phyloP scores from a whole-genome alignment of 1,139 yeast genomes.

The Yamadazyma blattariae region DNA sequence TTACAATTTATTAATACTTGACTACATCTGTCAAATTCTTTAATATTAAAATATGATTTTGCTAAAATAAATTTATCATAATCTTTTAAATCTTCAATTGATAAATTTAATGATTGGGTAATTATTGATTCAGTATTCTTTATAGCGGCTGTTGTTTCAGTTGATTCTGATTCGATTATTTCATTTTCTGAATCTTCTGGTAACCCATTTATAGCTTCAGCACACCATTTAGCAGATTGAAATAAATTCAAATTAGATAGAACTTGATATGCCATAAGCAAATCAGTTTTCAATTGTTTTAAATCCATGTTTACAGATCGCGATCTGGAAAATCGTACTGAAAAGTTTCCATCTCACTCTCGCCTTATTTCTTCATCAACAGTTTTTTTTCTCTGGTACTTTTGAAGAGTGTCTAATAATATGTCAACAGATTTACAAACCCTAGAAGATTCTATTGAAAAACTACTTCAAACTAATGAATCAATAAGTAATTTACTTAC shows the following conservation, averaged over 20 bases:
- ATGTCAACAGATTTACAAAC: neutral
- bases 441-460: slow-evolving; percentile 2
- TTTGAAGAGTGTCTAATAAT: neutral
- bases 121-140: too few species aligned
- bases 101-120: too few species aligned
- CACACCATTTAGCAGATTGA: slow-evolving; percentile 78
- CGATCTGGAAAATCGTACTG: neutral
- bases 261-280: slow-evolving; percentile 11
- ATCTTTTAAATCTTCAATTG: slow-evolving; percentile 10
- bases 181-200: slow-evolving; percentile 3
- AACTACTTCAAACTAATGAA: slow-evolving; percentile 3
- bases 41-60: slow-evolving; percentile 72
- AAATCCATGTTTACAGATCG: slow-evolving; percentile 2
- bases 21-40: slow-evolving; percentile 83
- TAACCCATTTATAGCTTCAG: slow-evolving; percentile 67
- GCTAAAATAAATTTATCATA: slow-evolving; percentile 53
- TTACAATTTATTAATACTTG: slow-evolving; percentile 50
- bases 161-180: neutral
- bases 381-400: neutral
- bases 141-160: too few species aligned
- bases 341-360: neutral
- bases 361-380: neutral
- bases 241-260: slow-evolving; percentile 49
- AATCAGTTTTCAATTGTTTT: slow-evolving; percentile 11
- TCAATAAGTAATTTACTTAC: slow-evolving; percentile 2